A percentile compares a stretch with the other conserved stretches of the same genome.
These are phyloP conservation scores for Hygrocybe punicea DNA, from an alignment of 768 basidiomycete species.

Conservation along the genomic window DNA sequence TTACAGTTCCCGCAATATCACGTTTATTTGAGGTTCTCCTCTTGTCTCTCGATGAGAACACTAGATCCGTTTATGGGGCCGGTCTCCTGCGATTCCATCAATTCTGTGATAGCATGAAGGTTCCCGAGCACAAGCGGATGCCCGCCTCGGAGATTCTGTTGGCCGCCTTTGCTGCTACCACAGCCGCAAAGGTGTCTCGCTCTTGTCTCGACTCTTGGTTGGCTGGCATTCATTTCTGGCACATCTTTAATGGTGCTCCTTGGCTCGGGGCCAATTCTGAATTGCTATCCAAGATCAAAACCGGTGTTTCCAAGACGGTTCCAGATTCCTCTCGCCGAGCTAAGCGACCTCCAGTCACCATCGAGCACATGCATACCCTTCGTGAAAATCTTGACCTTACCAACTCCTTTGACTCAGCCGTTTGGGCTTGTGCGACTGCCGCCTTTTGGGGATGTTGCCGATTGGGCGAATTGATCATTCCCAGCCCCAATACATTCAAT, in stretches of 20 bases:
- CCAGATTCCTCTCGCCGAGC: conserved; percentile 13
- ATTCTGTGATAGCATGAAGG: too few species aligned
- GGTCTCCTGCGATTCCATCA: too few species aligned
- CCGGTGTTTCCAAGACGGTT: conserved; percentile 15
- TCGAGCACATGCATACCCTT: conserved; percentile 25
- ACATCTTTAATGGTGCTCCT: conserved; percentile 29
- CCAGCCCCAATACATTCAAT: conserved; percentile 10
- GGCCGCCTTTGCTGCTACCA: too few species aligned
- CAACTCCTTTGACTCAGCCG: conserved; percentile 27
- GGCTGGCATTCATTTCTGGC: conserved; percentile 33
- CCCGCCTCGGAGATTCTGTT: too few species aligned
- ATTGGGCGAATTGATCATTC: conserved; percentile 27
- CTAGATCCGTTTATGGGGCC: too few species aligned
- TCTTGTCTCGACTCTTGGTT: conserved; percentile 27
- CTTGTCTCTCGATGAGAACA: too few species aligned
- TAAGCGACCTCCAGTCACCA: conserved; percentile 27
- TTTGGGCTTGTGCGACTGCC: conserved; percentile 29
- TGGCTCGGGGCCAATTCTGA: conserved; percentile 25
- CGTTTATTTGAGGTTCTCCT: too few species aligned
- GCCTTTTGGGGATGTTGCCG: conserved; percentile 37
- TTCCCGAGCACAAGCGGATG: too few species aligned
- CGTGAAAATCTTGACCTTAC: conserved; percentile 17
- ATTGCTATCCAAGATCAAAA: conserved; percentile 3
- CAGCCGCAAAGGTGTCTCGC: too few species aligned
- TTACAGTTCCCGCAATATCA: too few species aligned